Base-by-base conservation (phyloP, 2,329 filamentous ascomycete genomes). In the Blastomyces gilchristii region DNA sequence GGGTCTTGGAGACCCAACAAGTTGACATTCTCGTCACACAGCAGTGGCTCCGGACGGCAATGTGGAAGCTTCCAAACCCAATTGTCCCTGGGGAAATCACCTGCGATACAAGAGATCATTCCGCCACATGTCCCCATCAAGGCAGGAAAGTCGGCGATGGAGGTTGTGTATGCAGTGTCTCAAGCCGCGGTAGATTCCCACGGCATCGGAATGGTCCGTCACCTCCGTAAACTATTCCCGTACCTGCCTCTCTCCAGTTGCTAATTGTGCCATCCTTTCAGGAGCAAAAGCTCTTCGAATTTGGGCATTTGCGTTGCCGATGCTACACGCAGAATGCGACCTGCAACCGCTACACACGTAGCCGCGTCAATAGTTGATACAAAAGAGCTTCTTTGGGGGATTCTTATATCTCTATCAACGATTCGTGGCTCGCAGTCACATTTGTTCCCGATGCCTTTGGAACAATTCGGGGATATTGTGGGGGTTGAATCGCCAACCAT, bases 101-200 rank as follows among this genome's bases (percentile, higher is more conserved):
- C 85, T 0, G 74, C 78, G 1, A 69, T 73, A 7, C 59, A 52
- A 53, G 82, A 88, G 63, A 80, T 80, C 61, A 82, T 83, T 57
- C 82, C 85, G 0, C 88, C 87, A 67, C 82, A 85, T 62, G 87
- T 87, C 62, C 83, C 86, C 0, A 79, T 87, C 12, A 79, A 86
- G 62, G 81, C 89, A 64, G 81, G 86, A 0, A 81, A 84, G 60
- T 85, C 89, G 62, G 71, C 89, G 16, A 79, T 84, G 67, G 82
- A 82, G 9, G 85, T 92, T 75, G 86, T 88, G 4, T 84, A 86
- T 1, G 85, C 88, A 62, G 90, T 94, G 69, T 88, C 88, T 0
- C 86, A 87, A 60, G 83, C 87, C 63, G 85, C 87, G 43, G 86
- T 91, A 74, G 90, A 93, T 67, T 79, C 92, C 2, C 82, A 93